Evolutionary conservation across 2,329 filamentous ascomycete genomes (phyloP).

Genomic region (Colletotrichum sp.): DNA sequence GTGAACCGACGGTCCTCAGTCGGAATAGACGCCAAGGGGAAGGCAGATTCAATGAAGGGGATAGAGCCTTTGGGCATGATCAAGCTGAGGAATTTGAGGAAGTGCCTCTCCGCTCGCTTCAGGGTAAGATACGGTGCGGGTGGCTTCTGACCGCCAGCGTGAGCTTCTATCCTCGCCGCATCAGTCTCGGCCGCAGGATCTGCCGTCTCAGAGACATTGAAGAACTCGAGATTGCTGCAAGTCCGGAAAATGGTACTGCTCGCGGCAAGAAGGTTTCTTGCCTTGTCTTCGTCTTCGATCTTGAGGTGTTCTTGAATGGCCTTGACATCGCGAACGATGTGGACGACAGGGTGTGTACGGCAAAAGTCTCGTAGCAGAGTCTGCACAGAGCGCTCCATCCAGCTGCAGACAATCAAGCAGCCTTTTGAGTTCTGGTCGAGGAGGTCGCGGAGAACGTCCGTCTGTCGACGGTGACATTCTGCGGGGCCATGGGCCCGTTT

Average conservation of each 20-base stretch:
- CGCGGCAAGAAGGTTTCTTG: constrained; percentile 62
- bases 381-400: constrained; percentile 70
- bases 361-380: constrained; percentile 66
- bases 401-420: constrained; percentile 75
- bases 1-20: constrained; percentile 68
- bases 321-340: constrained; percentile 68
- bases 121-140: constrained; percentile 68
- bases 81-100: constrained; percentile 71
- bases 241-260: constrained; percentile 64
- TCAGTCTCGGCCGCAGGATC: constrained; percentile 14
- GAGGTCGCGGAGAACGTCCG: constrained; percentile 64
- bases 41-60: constrained; percentile 67
- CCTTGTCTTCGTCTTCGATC: constrained; percentile 58
- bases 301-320: constrained; percentile 69
- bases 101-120: constrained; percentile 72
- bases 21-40: constrained; percentile 67
- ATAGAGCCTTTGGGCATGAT: constrained; percentile 60
- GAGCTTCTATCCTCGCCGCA: constrained; percentile 12
- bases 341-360: constrained; percentile 71
- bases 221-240: constrained; percentile 79
- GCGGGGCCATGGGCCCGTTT: constrained; percentile 65
- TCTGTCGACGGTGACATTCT: constrained; percentile 69
- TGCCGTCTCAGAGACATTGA: constrained; percentile 68
- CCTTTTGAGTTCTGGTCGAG: constrained; percentile 63
- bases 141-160: constrained; percentile 37